These are phyloP conservation scores for Pyrenophora teres DNA, from an alignment of 2,329 filamentous ascomycete species.

Conservation along the genomic window DNA sequence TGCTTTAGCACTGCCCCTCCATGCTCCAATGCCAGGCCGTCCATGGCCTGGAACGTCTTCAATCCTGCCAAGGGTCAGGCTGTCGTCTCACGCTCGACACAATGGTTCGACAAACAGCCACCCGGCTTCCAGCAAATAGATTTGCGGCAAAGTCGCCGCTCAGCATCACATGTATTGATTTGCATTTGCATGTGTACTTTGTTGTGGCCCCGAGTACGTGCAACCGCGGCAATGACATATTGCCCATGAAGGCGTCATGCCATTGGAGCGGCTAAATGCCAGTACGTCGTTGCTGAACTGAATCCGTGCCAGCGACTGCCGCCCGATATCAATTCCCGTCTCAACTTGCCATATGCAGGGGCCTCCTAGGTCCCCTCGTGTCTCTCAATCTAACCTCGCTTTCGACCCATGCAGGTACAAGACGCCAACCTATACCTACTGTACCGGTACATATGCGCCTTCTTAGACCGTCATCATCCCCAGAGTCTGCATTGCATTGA, in stretches of 20 bases:
- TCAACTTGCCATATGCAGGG: constrained; percentile 17
- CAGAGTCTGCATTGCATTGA: not conserved
- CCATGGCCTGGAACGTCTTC: constrained; percentile 3
- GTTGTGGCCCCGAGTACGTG: too few species aligned
- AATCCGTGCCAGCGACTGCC: not conserved
- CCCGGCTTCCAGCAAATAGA: not conserved
- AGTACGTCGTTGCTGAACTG: constrained; percentile 7
- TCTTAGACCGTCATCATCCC: constrained; percentile 1
- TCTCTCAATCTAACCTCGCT: constrained; percentile 7
- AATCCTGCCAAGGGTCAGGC: not conserved
- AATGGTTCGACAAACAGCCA: constrained; percentile 1
- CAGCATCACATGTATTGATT: constrained; percentile 4
- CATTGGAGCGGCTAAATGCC: constrained; percentile 14
- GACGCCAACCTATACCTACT: not conserved
- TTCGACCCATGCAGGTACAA: constrained; percentile 22
- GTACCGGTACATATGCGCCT: not conserved
- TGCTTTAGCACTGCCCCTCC: constrained; percentile 10
- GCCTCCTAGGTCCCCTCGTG: constrained; percentile 3
- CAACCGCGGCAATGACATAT: not conserved
- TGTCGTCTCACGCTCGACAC: constrained; percentile 2
- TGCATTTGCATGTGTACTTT: not conserved
- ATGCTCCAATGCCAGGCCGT: constrained; percentile 18
- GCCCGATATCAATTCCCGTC: not conserved
- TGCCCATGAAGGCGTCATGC: constrained; percentile 3
- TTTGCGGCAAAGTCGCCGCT: constrained; percentile 9